Conservation (phyloP, 805 yeast genomes). For the Kodamaea fukazawae region DNA sequence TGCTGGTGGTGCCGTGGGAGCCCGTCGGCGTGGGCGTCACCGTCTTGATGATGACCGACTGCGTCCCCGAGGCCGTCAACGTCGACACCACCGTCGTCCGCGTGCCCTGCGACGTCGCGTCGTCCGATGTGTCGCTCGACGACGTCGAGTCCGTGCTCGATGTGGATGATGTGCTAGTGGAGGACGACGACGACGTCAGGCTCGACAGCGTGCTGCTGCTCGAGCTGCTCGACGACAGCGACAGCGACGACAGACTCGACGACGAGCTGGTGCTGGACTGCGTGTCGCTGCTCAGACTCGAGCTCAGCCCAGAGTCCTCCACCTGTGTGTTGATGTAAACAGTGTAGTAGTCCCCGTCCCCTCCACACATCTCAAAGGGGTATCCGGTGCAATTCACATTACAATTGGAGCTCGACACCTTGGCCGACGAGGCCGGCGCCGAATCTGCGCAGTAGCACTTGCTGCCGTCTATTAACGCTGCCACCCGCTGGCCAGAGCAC, state of each 20-base stretch:
- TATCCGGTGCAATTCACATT: slow-evolving; percentile 56
- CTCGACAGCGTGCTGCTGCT: no score
- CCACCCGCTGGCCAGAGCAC: slow-evolving; percentile 46
- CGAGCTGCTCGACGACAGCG: no score
- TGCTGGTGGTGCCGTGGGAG: slow-evolving; percentile 5
- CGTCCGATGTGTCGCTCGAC: slow-evolving; percentile 4
- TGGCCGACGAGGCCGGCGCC: slow-evolving; percentile 25
- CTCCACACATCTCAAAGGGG: slow-evolving; percentile 58
- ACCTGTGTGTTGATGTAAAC: slow-evolving; percentile 42
- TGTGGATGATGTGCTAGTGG: slow-evolving; percentile 5
- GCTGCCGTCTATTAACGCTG: slow-evolving; percentile 45
- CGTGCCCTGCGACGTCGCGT: slow-evolving; percentile 15
- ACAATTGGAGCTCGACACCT: slow-evolving; percentile 17
- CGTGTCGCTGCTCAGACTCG: slow-evolving; percentile 12
- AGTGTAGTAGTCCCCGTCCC: slow-evolving; percentile 35
- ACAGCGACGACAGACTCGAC: slow-evolving; percentile 11
- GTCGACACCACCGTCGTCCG: slow-evolving; percentile 11
- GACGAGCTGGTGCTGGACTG: slow-evolving; percentile 11
- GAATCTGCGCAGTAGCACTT: slow-evolving; percentile 67
- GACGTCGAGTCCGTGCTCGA: slow-evolving; percentile 1
- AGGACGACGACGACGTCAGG: slow-evolving; percentile 3
- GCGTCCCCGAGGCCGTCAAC: slow-evolving; percentile 11
- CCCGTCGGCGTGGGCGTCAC: slow-evolving; percentile 18
- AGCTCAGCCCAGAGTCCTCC: slow-evolving; percentile 4
- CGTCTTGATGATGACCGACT: slow-evolving; percentile 21